Conservation (phyloP, 805 yeast species). For the Candida chilensis region DNA sequence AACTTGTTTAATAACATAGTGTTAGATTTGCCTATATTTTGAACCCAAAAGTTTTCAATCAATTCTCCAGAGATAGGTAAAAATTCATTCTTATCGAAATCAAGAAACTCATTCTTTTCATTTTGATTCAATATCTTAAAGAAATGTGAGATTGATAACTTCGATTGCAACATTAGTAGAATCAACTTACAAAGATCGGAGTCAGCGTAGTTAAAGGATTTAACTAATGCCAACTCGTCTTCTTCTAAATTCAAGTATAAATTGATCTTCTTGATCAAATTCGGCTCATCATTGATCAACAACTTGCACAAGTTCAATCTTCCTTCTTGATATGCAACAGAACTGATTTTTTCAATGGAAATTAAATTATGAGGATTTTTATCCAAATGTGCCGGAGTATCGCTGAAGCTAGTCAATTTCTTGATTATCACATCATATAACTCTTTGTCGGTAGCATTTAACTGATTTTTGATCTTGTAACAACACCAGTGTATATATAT, state of each 20-base stretch:
- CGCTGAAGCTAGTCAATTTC: slow-evolving; percentile 24
- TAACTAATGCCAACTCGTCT: slow-evolving; percentile 55
- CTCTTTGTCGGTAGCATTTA: slow-evolving; percentile 47
- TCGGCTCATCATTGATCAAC: slow-evolving; percentile 62
- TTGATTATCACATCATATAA: slow-evolving; percentile 40
- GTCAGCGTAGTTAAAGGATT: slow-evolving; percentile 53
- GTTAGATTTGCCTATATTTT: slow-evolving; percentile 16
- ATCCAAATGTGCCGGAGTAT: slow-evolving; percentile 6
- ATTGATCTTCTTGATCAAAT: slow-evolving; percentile 45
- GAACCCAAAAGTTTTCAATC: slow-evolving; percentile 25
- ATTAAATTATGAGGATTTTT: slow-evolving; percentile 25
- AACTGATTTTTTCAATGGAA: slow-evolving; percentile 51
- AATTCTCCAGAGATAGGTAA: slow-evolving; percentile 25
- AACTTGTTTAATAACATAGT: slow-evolving; percentile 14
- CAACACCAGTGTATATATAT: slow-evolving; percentile 80
- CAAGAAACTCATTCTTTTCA: slow-evolving; percentile 19
- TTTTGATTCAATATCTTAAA: slow-evolving; percentile 52
- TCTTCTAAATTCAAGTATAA: slow-evolving; percentile 66
- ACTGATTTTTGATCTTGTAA: slow-evolving; percentile 48
- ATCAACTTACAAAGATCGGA: slow-evolving; percentile 53
- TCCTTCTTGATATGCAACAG: slow-evolving; percentile 75
- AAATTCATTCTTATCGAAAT: slow-evolving; percentile 18
- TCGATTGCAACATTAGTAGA: slow-evolving; percentile 42
- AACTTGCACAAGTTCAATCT: slow-evolving; percentile 57
- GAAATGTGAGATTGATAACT: slow-evolving; percentile 56